Conservation (phyloP, 2,329 filamentous ascomycete species). For the Sphaerulina musiva region DNA sequence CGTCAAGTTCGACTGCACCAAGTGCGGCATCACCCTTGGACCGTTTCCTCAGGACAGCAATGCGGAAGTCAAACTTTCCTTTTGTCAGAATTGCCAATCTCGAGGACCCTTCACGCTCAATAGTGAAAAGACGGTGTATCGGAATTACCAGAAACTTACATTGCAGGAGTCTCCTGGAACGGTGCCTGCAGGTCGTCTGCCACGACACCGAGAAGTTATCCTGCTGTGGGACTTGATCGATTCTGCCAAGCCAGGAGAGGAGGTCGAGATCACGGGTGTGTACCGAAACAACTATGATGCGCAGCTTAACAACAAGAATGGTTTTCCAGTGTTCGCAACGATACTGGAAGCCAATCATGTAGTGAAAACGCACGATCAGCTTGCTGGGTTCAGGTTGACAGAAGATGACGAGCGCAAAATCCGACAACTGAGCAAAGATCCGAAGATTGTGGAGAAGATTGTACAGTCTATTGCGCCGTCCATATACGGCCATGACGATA, state of each 20-base stretch:
- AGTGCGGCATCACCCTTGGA: slow-evolving; percentile 84
- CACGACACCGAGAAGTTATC: slow-evolving; percentile 88
- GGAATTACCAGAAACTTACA: slow-evolving; percentile 97
- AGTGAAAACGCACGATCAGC: slow-evolving; percentile 93
- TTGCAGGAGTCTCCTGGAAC: slow-evolving; percentile 96
- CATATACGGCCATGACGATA: slow-evolving; percentile 93
- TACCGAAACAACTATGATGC: slow-evolving; percentile 99
- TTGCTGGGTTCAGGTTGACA: slow-evolving; percentile 90
- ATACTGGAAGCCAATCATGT: slow-evolving; percentile 97
- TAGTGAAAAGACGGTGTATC: slow-evolving; percentile 95
- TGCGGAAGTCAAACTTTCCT: slow-evolving; percentile 90
- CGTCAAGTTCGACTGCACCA: slow-evolving; percentile 94
- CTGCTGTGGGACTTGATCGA: slow-evolving; percentile 96
- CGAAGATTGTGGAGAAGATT: slow-evolving; percentile 86
- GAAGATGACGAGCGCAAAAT: slow-evolving; percentile 93
- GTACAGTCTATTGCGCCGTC: slow-evolving; percentile 90
- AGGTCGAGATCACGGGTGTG: slow-evolving; percentile 92
- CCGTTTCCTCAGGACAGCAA: slow-evolving; percentile 98
- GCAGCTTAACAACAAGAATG: slow-evolving; percentile 95
- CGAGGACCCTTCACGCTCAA: slow-evolving; percentile 92
- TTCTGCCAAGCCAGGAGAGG: slow-evolving; percentile 91
- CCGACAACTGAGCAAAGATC: slow-evolving; percentile 77
- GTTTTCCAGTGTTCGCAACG: slow-evolving; percentile 96
- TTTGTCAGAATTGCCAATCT: slow-evolving; percentile 93
- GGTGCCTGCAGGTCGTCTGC: slow-evolving; percentile 88